phyloP scores from a whole-genome alignment of 2,329 filamentous ascomycete species.

The Alternaria brassicae region DNA sequence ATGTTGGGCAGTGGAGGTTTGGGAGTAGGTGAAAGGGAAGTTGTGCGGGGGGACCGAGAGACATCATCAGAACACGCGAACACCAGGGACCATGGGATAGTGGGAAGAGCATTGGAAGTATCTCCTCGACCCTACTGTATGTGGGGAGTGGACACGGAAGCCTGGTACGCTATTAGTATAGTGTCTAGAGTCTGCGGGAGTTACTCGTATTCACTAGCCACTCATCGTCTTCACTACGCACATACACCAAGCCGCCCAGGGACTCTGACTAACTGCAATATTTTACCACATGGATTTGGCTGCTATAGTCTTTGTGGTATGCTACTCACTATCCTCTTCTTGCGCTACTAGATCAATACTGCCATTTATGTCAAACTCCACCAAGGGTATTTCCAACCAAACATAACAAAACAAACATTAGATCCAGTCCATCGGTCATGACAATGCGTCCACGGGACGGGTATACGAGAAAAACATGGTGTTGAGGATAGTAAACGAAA shows the following conservation, averaged over 20 bases:
- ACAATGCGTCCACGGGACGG: conserved; percentile 34
- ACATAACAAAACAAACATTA: conserved; percentile 32
- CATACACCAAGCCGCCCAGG: background rate
- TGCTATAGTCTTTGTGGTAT: conserved; percentile 4
- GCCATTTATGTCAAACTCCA: conserved; percentile 10
- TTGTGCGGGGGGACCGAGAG: background rate
- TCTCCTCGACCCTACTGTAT: background rate
- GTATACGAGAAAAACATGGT: conserved; percentile 17
- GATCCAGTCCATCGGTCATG: conserved; percentile 35
- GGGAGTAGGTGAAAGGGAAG: background rate
- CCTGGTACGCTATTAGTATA: background rate
- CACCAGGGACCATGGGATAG: background rate
- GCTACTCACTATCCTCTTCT: conserved; percentile 2
- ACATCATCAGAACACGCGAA: background rate
- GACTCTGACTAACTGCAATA: background rate
- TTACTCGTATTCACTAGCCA: background rate
- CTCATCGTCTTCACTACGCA: background rate
- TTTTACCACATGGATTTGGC: conserved; percentile 1
- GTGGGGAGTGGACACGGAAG: background rate
- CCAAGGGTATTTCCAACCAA: conserved; percentile 22
- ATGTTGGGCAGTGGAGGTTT: background rate
- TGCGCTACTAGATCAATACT: conserved; percentile 10
- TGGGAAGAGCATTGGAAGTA: background rate
- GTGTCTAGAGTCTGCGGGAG: background rate
- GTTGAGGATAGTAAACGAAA: conserved; percentile 13